Evolutionary conservation across 129 eudicot genomes (phyloP).

Genomic region (Artemisia tridentata): DNA sequence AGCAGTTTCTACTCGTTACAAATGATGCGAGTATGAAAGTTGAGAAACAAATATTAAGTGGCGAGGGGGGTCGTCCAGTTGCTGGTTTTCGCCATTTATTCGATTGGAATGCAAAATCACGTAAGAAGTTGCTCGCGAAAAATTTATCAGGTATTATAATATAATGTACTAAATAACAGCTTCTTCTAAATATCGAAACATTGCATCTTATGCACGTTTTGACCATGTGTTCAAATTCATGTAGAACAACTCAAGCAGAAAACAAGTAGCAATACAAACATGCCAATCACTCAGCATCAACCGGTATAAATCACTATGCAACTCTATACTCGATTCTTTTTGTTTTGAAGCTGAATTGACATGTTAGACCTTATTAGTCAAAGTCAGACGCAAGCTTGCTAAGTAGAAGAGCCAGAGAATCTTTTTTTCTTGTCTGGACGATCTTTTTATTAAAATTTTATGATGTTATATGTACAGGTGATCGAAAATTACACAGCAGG

Average conservation of each 20-base stretch:
- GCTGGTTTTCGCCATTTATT: conserved; percentile 67
- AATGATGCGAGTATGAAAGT: conserved; percentile 50
- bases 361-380: conserved; percentile 1
- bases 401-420: background rate
- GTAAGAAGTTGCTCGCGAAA: conserved; percentile 68
- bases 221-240: conserved; percentile 22
- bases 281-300: conserved; percentile 48
- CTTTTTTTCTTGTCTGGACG: background rate
- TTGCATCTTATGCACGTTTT: conserved; percentile 21
- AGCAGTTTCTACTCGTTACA: background rate
- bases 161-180: no score
- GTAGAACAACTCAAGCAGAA: conserved; percentile 71
- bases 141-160: conserved; percentile 55
- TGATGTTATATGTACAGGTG: conserved; percentile 31
- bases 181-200: conserved; percentile 11
- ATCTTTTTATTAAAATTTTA: background rate
- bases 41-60: conserved; percentile 59
- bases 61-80: conserved; percentile 51
- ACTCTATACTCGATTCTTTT: background rate
- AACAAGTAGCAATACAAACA: conserved; percentile 47
- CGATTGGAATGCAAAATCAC: conserved; percentile 87
- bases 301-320: conserved; percentile 42
- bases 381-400: background rate
- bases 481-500: conserved; percentile 54
- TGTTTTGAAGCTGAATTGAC: conserved; percentile 8